phyloP scores from a whole-genome alignment of 2,329 filamentous ascomycete species.

The Penicillium sp. region DNA sequence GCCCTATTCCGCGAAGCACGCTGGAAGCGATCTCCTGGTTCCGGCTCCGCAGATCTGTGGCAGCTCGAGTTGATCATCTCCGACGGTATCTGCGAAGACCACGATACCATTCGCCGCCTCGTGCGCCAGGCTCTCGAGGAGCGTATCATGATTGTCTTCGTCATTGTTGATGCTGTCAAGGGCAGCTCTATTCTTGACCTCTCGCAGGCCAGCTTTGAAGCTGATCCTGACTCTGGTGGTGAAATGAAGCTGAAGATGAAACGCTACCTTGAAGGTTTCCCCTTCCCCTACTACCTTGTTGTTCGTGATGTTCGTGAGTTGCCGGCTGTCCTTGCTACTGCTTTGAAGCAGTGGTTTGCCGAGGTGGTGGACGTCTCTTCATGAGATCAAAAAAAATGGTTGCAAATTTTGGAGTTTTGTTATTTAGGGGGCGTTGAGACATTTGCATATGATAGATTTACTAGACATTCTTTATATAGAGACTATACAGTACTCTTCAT shows the following conservation, averaged over 20 bases:
- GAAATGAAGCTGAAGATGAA: slow-evolving; percentile 70
- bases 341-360: slow-evolving; percentile 94
- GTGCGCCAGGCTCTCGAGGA: slow-evolving; percentile 86
- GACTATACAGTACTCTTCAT: not conserved
- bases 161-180: slow-evolving; percentile 73
- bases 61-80: slow-evolving; percentile 90
- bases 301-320: slow-evolving; percentile 89
- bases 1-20: slow-evolving; percentile 76
- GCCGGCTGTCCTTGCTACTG: slow-evolving; percentile 77
- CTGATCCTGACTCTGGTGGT: slow-evolving; percentile 55
- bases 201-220: slow-evolving; percentile 77
- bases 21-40: slow-evolving; percentile 50
- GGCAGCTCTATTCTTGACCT: slow-evolving; percentile 69
- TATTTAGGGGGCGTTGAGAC: slow-evolving; percentile 12
- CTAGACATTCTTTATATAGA: slow-evolving; percentile 4
- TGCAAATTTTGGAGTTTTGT: slow-evolving; percentile 21
- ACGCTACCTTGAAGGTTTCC: slow-evolving; percentile 90
- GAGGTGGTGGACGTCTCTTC: slow-evolving; percentile 54
- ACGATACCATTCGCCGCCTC: slow-evolving; percentile 74
- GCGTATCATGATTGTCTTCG: slow-evolving; percentile 96
- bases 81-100: slow-evolving; percentile 87
- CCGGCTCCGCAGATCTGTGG: slow-evolving; percentile 72
- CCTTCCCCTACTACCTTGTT: slow-evolving; percentile 94
- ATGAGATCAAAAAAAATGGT: slow-evolving; percentile 18
- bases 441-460: slow-evolving; percentile 16